Evolutionary conservation across 352 stramenopile species (phyloP).

Genomic region (Pythium scleroteichum): DNA sequence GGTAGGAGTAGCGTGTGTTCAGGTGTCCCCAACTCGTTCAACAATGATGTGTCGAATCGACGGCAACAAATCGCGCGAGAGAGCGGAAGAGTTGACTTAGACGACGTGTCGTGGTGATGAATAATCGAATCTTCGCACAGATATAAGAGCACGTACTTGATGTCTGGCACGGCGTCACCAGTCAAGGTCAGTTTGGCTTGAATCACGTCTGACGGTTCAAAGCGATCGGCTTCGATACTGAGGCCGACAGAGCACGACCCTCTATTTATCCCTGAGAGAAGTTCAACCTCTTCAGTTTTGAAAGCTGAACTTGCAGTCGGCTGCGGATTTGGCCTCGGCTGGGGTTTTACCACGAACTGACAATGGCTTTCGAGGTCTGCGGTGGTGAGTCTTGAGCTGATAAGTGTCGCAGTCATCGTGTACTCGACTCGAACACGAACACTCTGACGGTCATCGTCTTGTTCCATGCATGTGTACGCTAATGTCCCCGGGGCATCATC

Average conservation of each 20-base stretch:
- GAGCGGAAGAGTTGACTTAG: neutral
- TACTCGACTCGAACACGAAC: neutral
- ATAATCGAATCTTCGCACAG: neutral
- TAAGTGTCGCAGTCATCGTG: neutral
- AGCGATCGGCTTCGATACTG: neutral
- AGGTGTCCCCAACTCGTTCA: too few species aligned
- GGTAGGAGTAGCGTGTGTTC: too few species aligned
- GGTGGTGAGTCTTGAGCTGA: neutral
- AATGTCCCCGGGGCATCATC: neutral
- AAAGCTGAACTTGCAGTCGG: neutral
- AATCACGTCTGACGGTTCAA: neutral
- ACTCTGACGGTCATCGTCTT: neutral
- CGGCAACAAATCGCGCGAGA: too few species aligned
- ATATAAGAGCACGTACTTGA: neutral
- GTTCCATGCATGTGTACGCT: neutral
- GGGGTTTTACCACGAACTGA: neutral
- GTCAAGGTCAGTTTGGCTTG: neutral
- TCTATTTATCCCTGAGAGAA: slow-evolving; percentile 2
- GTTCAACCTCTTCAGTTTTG: neutral
- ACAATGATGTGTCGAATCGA: too few species aligned
- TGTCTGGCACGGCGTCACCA: neutral
- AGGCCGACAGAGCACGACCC: neutral
- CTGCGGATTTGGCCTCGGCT: neutral
- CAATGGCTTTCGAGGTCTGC: neutral
- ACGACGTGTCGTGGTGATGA: neutral